Evolutionary conservation across 2,329 filamentous ascomycete species (phyloP), one percentile per base, ranked within the genome.

Genomic region (Colletotrichum musae): DNA sequence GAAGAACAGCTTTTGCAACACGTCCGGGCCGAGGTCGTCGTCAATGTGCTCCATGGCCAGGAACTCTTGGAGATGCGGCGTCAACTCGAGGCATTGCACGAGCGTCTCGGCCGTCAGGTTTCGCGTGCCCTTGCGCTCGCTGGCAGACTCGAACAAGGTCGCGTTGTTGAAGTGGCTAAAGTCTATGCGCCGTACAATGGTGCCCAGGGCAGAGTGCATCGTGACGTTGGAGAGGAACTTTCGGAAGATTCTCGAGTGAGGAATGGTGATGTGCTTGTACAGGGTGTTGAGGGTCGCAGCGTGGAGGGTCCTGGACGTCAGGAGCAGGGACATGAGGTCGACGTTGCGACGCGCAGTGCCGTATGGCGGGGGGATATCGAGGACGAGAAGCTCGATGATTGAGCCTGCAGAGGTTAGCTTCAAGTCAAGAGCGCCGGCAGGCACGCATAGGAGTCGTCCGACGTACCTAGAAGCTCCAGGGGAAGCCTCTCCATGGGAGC

Each of bases 121-220:
- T 76, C 89, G 89, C 66, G 93, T 93, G 79, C 92, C 88, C 24
- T 88, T 87, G 68, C 93, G 91, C 86, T 94, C 92, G 78, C 90
- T 89, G 73, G 90, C 91, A 16, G 92, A 94, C 70, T 89, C 88
- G 76, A 94, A 94, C 72, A 94, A 85, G 64, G 92, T 92, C 63
- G 92, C 90, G 24, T 93, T 93, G 78, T 94, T 95, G 81, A 95
- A 95, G 83, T 95, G 93, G 71, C 92, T 94, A 75, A 96, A 95
- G 81, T 96, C 93, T 53, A 95, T 83, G 58, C 93, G 91, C 67
- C 92, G 90, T 52, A 95, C 92, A 74, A 95, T 89, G 48, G 89
- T 91, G 53, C 93, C 93, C 62, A 95, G 84, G 9, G 89, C 84
- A 2, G 89, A 88, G 77, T 94, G 90, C 68, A 87, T 82, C 53